Evolutionary conservation across 2,329 filamentous ascomycete genomes (phyloP).

Genomic region (Samsoniella hepiali): DNA sequence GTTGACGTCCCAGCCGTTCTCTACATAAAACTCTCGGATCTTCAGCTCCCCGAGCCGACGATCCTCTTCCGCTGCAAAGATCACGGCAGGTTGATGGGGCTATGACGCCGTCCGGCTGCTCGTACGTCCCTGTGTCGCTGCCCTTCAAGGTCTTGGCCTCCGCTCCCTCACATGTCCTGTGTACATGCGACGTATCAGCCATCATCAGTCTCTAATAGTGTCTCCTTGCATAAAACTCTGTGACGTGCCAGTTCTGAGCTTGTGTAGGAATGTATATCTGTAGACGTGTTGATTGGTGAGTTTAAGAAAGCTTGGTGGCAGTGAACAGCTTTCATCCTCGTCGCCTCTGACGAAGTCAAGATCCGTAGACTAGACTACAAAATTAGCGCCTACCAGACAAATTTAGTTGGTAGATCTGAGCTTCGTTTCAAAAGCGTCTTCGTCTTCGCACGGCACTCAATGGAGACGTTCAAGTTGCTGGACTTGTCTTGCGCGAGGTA

Average conservation of each 20-base stretch:
- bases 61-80: neutral
- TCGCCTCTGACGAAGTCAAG: too few relatives aligned
- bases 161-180: neutral
- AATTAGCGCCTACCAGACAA: too few relatives aligned
- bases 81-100: neutral
- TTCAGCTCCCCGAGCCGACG: neutral
- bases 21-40: neutral
- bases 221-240: too few relatives aligned
- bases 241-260: neutral
- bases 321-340: too few relatives aligned
- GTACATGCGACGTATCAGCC: neutral
- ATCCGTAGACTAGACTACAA: too few relatives aligned
- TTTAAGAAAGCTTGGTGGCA: neutral
- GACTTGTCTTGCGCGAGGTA: too few relatives aligned
- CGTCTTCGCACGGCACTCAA: too few relatives aligned
- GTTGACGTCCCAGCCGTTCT: neutral
- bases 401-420: too few relatives aligned
- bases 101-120: neutral
- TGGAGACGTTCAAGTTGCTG: too few relatives aligned
- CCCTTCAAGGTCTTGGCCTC: neutral
- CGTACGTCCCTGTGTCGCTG: too few relatives aligned
- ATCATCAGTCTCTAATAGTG: neutral
- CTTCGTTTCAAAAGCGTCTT: too few relatives aligned
- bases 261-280: neutral
- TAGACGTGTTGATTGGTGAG: neutral